Evolutionary conservation across 2,329 filamentous ascomycete genomes (phyloP), one percentile per base, ranked within the genome.

Genomic region (Dactylellina haptotyla): DNA sequence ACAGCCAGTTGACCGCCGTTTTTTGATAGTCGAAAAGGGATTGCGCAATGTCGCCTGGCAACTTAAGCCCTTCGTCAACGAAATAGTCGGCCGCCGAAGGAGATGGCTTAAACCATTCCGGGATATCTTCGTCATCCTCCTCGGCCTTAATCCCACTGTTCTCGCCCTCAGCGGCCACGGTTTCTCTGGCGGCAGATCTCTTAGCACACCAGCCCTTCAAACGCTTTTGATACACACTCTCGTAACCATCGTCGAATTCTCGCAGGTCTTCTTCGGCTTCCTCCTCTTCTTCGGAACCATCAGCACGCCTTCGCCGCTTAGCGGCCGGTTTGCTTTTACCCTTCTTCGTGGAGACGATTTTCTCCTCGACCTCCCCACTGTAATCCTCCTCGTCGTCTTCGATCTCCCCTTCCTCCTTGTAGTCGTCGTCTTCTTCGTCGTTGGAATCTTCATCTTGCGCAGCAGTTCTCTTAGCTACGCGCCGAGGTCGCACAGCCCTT

Each of bases 21-120:
- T 97, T 97, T 79, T 99, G 95, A 77, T 99, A 99, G 75, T 96
- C 92, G 78, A 98, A 99, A 0, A 99, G 83, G 1, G 92, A 92
- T 0, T 93, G 92, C 76, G 91, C 93, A 5, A 99, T 94, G 78
- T 99, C 95, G 1, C 95, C 95, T 0, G 95, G 95, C 3, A 99
- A 84, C 57, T 87, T 90, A 65, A 96, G 87, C 2, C 87, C 90
- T 39, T 91, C 89, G 58, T 90, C 88, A 54, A 97, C 88, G 3
- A 85, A 82, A 53, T 91, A 86, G 80, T 97, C 93, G 0, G 90
- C 84, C 37, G 90, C 87, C 37, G 90, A 91, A 0, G 95, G 96
- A 76, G 96, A 93, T 3, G 93, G 91, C 78, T 92, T 90, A 76
- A 91, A 88, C 89, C 93, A 97, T 81, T 99, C 89, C 32, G 85